Evolutionary conservation across 2,329 filamentous ascomycete genomes (phyloP).

Genomic region (Pseudopithomyces maydicus): DNA sequence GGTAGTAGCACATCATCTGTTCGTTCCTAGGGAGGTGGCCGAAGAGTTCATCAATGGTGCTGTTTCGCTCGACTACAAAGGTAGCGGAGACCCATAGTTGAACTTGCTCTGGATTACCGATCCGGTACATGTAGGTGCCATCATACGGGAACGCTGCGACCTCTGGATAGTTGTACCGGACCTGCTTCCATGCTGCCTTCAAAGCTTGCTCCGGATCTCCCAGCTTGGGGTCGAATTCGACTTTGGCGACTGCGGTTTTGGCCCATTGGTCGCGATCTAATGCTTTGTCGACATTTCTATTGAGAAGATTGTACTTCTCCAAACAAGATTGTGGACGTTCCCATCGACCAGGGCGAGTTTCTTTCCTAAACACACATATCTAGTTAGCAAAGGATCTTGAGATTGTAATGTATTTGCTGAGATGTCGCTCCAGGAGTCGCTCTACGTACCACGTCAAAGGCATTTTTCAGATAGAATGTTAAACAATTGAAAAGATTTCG

Average conservation of each 20-base stretch:
- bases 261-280: conserved; percentile 31
- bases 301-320: conserved; percentile 28
- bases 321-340: conserved; percentile 28
- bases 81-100: conserved; percentile 30
- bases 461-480: neutral
- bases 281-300: conserved; percentile 30
- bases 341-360: conserved; percentile 31
- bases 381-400: neutral
- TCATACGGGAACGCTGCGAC: conserved; percentile 31
- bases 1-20: conserved; percentile 32
- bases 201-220: conserved; percentile 24
- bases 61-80: conserved; percentile 21
- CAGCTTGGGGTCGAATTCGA: conserved; percentile 24
- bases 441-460: conserved; percentile 9
- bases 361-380: conserved; percentile 11
- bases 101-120: conserved; percentile 25
- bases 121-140: conserved; percentile 28
- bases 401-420: neutral
- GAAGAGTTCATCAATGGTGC: conserved; percentile 24
- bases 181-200: conserved; percentile 29
- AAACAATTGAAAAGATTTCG: neutral
- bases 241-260: conserved; percentile 29
- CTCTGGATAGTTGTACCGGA: conserved; percentile 32
- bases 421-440: neutral
- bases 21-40: conserved; percentile 31